phyloP scores from a whole-genome alignment of 176 grass and related monocot genomes.

The Chloris gayana region DNA sequence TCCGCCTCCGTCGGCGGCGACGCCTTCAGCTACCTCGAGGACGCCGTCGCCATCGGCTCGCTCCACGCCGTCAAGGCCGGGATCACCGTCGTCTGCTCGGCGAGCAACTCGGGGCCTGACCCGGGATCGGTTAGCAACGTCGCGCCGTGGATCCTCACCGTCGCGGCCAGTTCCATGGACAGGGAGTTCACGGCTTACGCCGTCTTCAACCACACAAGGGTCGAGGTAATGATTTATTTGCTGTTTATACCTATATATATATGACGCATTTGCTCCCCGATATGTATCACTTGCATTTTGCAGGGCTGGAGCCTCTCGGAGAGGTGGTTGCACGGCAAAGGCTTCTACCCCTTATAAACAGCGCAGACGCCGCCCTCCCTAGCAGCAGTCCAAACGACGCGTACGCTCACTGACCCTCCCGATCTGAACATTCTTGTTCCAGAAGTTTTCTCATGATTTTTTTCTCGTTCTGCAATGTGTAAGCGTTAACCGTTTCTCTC shows the following conservation, averaged over 20 bases:
- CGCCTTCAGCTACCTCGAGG: constrained; percentile 25
- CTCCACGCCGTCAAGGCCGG: constrained; percentile 69
- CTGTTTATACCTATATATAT: not conserved
- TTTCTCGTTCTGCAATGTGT: not conserved
- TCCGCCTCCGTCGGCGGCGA: constrained; percentile 66
- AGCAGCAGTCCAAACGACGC: constrained; percentile 19
- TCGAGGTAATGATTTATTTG: constrained; percentile 15
- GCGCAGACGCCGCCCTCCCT: constrained; percentile 31
- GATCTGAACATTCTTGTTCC: not conserved
- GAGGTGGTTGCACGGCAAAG: constrained; percentile 32
- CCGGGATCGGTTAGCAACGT: constrained; percentile 50
- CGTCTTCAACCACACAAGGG: constrained; percentile 38
- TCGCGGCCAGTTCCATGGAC: constrained; percentile 60
- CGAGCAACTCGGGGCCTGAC: constrained; percentile 55
- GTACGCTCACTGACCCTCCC: constrained; percentile 28
- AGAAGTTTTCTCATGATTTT: not conserved
- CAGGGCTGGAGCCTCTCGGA: constrained; percentile 73
- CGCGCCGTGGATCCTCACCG: constrained; percentile 76
- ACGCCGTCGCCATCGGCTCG: constrained; percentile 62
- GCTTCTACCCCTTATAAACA: constrained; percentile 53
- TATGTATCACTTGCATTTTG: not conserved
- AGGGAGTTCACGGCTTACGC: constrained; percentile 54
- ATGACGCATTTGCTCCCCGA: not conserved
- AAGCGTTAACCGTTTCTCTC: not conserved
- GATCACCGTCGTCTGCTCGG: constrained; percentile 71